Evolutionary conservation across 495 filamentous ascomycete genomes (phyloP).

Genomic region (Clohesyomyces aquaticus): DNA sequence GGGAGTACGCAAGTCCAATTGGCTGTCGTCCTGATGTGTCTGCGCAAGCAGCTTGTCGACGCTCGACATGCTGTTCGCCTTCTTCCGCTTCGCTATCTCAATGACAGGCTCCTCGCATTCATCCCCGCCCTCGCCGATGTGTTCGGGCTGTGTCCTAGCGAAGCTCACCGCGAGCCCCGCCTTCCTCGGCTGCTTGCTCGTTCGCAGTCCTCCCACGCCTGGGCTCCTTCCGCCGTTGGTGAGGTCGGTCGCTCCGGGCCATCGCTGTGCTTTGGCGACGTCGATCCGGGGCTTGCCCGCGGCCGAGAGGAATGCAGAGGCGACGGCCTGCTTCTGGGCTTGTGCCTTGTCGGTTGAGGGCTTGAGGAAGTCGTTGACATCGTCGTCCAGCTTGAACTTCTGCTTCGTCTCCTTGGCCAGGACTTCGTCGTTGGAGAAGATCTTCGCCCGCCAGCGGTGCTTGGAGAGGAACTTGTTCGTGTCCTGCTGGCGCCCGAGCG

Average conservation of each 20-base stretch:
- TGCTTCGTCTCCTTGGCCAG: constrained; percentile 25
- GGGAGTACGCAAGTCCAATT: constrained; percentile 28
- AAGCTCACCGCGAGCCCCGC: constrained; percentile 77
- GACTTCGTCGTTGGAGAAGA: constrained; percentile 25
- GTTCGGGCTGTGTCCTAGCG: constrained; percentile 63
- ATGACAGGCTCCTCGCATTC: constrained; percentile 70
- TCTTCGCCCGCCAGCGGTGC: constrained; percentile 41
- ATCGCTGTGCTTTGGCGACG: constrained; percentile 47
- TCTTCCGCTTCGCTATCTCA: constrained; percentile 62
- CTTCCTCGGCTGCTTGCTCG: constrained; percentile 42
- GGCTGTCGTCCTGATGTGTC: constrained; percentile 32
- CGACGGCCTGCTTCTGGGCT: constrained; percentile 18
- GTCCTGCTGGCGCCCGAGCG: constrained; percentile 4
- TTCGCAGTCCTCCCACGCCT: constrained; percentile 27
- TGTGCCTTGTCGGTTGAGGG: constrained; percentile 46
- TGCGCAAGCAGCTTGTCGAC: constrained; percentile 14
- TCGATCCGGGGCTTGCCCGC: constrained; percentile 45
- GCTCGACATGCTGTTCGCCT: constrained; percentile 25
- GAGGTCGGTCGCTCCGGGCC: constrained; percentile 44
- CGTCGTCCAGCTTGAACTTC: constrained; percentile 41
- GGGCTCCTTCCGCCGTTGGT: constrained; percentile 22
- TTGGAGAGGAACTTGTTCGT: constrained; percentile 33
- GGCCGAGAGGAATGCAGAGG: constrained; percentile 29
- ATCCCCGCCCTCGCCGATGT: constrained; percentile 88
- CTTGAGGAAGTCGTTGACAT: constrained; percentile 50